phyloP scores from a whole-genome alignment of 1,139 yeast species.

The Candida labiduridarum region DNA sequence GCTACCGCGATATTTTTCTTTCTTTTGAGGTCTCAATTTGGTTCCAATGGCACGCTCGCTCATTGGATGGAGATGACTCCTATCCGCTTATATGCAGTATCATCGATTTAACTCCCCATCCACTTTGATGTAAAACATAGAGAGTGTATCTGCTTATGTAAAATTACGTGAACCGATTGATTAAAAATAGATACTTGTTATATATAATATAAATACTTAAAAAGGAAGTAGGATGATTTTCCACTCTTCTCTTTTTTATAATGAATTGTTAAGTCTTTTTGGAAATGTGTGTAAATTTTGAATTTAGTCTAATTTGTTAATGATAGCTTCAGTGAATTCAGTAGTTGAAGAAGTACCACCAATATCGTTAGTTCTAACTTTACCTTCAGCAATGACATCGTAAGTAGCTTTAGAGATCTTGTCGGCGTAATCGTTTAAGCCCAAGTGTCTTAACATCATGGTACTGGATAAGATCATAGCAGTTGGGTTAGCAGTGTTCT shows the following conservation, averaged over 20 bases:
- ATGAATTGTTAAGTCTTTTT: neutral
- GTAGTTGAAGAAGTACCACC: constrained; percentile 90
- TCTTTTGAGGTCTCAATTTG: neutral
- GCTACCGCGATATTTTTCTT: neutral
- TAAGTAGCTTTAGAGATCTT: constrained; percentile 86
- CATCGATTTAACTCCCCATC: neutral
- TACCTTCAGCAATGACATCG: constrained; percentile 86
- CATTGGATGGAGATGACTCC: neutral
- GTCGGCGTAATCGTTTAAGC: constrained; percentile 82
- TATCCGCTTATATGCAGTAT: neutral
- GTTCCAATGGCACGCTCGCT: neutral
- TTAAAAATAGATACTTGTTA: neutral
- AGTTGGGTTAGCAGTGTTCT: constrained; percentile 96
- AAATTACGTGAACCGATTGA: neutral
- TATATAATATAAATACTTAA: neutral
- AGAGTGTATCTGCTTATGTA: neutral
- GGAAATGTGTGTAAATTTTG: too few relatives aligned
- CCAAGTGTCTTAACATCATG: constrained; percentile 93
- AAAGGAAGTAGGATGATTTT: neutral
- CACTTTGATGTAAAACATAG: neutral
- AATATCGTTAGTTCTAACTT: constrained; percentile 77
- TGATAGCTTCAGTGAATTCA: constrained; percentile 88
- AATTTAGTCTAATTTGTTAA: constrained; percentile 52
- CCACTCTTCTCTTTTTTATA: neutral
- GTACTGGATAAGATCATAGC: constrained; percentile 92